These are phyloP conservation scores for Gossypium davidsonii DNA, from an alignment of 441 rosid genomes.

Conservation along the genomic window DNA sequence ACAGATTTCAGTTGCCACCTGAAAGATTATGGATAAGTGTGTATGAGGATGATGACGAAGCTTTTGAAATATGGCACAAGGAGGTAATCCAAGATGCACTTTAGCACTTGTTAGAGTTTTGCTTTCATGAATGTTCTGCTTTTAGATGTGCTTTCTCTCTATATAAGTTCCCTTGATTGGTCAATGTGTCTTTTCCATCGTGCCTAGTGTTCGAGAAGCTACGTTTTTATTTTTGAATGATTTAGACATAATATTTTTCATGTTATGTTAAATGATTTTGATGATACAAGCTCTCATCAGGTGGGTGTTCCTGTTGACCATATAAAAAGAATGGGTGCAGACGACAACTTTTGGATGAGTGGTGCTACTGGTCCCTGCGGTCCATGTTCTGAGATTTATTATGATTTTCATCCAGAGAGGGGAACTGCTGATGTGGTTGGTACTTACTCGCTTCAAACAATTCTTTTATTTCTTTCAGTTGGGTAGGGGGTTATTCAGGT, in stretches of 20 bases:
- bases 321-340: constrained; percentile 87
- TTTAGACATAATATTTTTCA: neutral
- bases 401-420: constrained; percentile 81
- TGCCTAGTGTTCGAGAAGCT: neutral
- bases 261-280: constrained; percentile 8
- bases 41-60: constrained; percentile 79
- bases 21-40: constrained; percentile 79
- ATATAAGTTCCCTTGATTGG: neutral
- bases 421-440: constrained; percentile 51
- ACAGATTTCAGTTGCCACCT: constrained; percentile 61
- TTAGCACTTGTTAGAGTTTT: constrained; percentile 8
- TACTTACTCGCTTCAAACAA: constrained; percentile 16
- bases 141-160: neutral
- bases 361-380: constrained; percentile 95
- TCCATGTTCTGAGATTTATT: constrained; percentile 92
- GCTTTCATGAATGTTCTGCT: neutral
- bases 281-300: constrained; percentile 29
- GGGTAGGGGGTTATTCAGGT: neutral
- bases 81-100: constrained; percentile 37
- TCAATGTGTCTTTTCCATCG: neutral
- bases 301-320: constrained; percentile 68
- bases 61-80: constrained; percentile 73
- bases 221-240: neutral
- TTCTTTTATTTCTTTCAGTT: neutral
- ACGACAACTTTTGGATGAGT: constrained; percentile 91